phyloP scores from a whole-genome alignment of 768 basidiomycete species.

The Kwoniella pini region DNA sequence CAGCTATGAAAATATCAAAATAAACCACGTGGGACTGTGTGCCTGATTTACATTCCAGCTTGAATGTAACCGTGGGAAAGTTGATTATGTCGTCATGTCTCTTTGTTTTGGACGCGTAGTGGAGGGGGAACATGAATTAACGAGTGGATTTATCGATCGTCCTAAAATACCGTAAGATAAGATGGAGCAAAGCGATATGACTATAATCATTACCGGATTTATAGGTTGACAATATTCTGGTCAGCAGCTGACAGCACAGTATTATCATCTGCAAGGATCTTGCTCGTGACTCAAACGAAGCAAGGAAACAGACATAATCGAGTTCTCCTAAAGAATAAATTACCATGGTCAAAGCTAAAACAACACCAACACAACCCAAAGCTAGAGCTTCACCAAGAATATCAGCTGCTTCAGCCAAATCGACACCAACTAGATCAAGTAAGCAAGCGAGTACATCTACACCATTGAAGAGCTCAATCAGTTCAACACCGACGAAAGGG shows the following conservation, averaged over 20 bases:
- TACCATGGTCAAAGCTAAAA: constrained; percentile 5
- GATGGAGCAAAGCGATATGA: background rate
- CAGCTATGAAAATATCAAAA: background rate
- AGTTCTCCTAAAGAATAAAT: no score
- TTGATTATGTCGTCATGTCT: constrained; percentile 9
- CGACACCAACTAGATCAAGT: constrained; percentile 1
- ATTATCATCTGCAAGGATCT: no score
- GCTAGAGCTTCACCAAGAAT: constrained; percentile 2
- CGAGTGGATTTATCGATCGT: background rate
- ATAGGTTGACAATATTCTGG: no score
- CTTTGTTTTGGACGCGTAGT: background rate
- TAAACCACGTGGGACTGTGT: background rate
- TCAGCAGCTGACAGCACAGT: no score
- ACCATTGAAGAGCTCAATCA: constrained; percentile 5
- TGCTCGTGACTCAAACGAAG: no score
- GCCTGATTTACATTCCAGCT: background rate
- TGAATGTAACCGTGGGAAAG: constrained; percentile 2
- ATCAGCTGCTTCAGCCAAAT: constrained; percentile 11
- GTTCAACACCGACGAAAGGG: constrained; percentile 11
- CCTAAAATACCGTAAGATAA: no score
- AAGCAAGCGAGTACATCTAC: constrained; percentile 6
- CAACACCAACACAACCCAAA: background rate
- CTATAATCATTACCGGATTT: no score
- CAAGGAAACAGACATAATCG: background rate
- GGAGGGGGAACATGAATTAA: background rate